These are phyloP conservation scores for Aspergillus udagawae DNA, from an alignment of 2,329 filamentous ascomycete species.

Conservation along the genomic window DNA sequence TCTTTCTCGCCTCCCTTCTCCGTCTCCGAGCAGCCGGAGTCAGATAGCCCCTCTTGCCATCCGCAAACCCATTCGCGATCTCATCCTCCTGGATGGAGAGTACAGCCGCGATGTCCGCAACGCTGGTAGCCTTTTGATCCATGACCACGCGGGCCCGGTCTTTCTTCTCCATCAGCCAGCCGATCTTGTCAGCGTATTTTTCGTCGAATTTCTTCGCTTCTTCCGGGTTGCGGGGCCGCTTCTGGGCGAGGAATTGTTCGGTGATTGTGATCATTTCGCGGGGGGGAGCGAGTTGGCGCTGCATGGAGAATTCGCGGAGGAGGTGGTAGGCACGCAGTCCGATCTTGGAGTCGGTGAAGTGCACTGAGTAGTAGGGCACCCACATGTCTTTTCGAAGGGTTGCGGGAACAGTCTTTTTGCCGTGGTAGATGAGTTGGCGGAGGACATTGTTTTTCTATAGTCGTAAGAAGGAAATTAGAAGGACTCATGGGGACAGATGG, in stretches of 20 bases:
- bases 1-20: constrained; percentile 24
- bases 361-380: constrained; percentile 56
- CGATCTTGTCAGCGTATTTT: constrained; percentile 38
- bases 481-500: background rate
- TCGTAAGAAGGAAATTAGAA: constrained; percentile 5
- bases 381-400: constrained; percentile 60
- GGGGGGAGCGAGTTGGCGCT: constrained; percentile 54
- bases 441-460: constrained; percentile 49
- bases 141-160: constrained; percentile 52
- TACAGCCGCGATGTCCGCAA: constrained; percentile 58
- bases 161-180: constrained; percentile 45
- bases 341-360: constrained; percentile 48
- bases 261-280: constrained; percentile 42
- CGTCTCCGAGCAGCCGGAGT: constrained; percentile 29
- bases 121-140: constrained; percentile 61
- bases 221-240: constrained; percentile 34
- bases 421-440: constrained; percentile 58
- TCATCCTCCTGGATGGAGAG: constrained; percentile 46
- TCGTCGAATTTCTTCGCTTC: constrained; percentile 41
- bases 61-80: constrained; percentile 27
- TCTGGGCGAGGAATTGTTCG: constrained; percentile 40
- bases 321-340: constrained; percentile 55
- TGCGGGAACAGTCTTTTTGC: constrained; percentile 60
- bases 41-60: constrained; percentile 28
- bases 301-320: constrained; percentile 57